Percentiles rank a stretch among this genome's conserved stretches.
Evolutionary conservation across 345 rosid species (phyloP).

Genomic region (Eucalyptus guilfoylei): DNA sequence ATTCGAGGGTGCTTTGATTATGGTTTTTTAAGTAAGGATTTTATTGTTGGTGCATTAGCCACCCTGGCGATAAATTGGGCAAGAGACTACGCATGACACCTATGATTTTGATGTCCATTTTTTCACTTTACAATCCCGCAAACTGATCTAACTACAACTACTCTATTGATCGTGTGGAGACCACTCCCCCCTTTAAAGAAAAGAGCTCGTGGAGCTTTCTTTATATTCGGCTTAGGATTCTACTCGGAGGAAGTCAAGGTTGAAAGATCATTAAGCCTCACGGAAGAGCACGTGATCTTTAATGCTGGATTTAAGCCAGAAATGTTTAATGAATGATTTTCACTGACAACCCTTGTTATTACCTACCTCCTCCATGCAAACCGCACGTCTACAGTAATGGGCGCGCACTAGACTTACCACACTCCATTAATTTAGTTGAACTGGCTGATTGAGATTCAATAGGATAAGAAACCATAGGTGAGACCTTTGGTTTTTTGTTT

Average conservation of each 20-base stretch:
- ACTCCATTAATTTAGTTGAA: not conserved
- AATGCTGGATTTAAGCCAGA: not conserved
- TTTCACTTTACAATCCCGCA: not conserved
- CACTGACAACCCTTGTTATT: not conserved
- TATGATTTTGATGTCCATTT: not conserved
- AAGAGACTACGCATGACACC: not conserved
- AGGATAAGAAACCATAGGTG: not conserved
- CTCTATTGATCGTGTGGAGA: not conserved
- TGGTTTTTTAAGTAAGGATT: conserved; percentile 4
- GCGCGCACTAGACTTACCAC: not conserved
- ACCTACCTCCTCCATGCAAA: not conserved
- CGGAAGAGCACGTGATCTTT: not conserved
- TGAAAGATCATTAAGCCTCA: not conserved
- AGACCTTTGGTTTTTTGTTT: too few relatives aligned
- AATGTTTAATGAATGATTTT: not conserved
- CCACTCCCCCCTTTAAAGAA: not conserved
- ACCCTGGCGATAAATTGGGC: not conserved
- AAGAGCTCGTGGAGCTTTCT: not conserved
- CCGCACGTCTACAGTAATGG: not conserved
- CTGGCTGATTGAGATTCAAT: not conserved
- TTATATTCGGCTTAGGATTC: not conserved
- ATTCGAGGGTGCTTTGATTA: not conserved
- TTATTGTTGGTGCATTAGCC: conserved; percentile 2
- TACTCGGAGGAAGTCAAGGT: not conserved
- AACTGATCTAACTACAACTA: not conserved